phyloP scores from a whole-genome alignment of 768 basidiomycete genomes.

The Rhizopogon salebrosus region DNA sequence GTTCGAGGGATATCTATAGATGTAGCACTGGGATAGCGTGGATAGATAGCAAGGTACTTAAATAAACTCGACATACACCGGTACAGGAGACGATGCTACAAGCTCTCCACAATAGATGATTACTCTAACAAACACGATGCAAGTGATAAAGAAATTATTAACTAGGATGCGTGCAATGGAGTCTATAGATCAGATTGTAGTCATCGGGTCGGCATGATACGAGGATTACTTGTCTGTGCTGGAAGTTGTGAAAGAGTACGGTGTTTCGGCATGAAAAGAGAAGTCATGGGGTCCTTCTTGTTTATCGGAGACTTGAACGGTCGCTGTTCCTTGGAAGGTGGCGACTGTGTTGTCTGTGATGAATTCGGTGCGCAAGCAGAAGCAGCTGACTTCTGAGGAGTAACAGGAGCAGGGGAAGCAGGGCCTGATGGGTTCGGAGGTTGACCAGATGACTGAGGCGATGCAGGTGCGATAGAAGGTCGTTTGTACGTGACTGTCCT shows the following conservation, averaged over 20 bases:
- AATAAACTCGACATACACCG: not conserved
- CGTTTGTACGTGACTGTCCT: conserved; percentile 42
- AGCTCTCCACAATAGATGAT: not conserved
- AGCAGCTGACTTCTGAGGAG: conserved; percentile 14
- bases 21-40: not conserved
- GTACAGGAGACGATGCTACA: not conserved
- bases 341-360: conserved; percentile 6
- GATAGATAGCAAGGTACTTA: not conserved
- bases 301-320: conserved; percentile 32
- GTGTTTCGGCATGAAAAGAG: conserved; percentile 72
- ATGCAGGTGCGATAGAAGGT: conserved; percentile 15
- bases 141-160: not conserved
- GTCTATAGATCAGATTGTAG: no score
- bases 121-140: not conserved
- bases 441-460: conserved; percentile 7
- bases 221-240: conserved; percentile 22
- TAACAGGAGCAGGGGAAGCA: conserved; percentile 3
- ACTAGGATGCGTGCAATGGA: not conserved
- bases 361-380: conserved; percentile 7
- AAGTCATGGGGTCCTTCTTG: conserved; percentile 61
- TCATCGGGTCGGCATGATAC: conserved; percentile 18
- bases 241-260: conserved; percentile 55
- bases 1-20: not conserved
- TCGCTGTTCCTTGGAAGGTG: conserved; percentile 22
- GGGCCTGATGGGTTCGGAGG: not conserved